A percentile compares a stretch with the other conserved stretches of the same genome.
These are phyloP conservation scores for Chalciporus sphaerocephalus DNA, from an alignment of 768 basidiomycete genomes.

Conservation along the genomic window DNA sequence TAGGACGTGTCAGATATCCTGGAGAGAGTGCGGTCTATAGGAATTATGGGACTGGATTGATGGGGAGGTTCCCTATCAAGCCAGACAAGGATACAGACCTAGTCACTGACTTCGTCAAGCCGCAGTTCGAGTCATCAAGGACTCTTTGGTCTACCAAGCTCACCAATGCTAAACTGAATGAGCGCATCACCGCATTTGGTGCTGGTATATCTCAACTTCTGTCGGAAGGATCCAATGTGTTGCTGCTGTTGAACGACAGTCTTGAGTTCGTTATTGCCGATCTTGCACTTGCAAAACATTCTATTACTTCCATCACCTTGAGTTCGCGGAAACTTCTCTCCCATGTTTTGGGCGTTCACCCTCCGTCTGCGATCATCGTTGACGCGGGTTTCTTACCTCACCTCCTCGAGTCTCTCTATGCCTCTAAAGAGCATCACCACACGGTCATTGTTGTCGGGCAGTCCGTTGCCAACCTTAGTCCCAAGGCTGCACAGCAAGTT, in stretches of 20 bases:
- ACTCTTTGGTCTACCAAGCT: conserved; percentile 81
- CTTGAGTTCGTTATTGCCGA: conserved; percentile 79
- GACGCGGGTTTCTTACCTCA: conserved; percentile 61
- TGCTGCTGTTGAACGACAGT: conserved; percentile 76
- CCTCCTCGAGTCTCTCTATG: conserved; percentile 70
- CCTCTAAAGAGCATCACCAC: conserved; percentile 47
- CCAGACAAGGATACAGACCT: conserved; percentile 70
- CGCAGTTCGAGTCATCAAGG: conserved; percentile 61
- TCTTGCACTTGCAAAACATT: conserved; percentile 69
- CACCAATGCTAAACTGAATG: conserved; percentile 66
- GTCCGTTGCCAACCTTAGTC: conserved; percentile 40
- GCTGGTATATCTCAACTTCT: conserved; percentile 61
- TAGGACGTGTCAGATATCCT: conserved; percentile 72
- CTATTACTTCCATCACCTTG: conserved; percentile 64
- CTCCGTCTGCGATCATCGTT: conserved; percentile 72
- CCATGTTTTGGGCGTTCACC: conserved; percentile 57
- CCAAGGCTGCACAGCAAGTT: conserved; percentile 48
- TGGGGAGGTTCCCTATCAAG: conserved; percentile 75
- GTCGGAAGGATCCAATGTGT: conserved; percentile 58
- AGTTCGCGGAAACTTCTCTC: conserved; percentile 58
- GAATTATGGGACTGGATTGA: conserved; percentile 81
- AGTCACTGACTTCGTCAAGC: conserved; percentile 60
- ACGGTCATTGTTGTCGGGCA: conserved; percentile 74
- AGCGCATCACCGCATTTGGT: conserved; percentile 68
- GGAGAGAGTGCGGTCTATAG: conserved; percentile 85